phyloP scores from a whole-genome alignment of 176 grass and related monocot species.

The Carex scoparia region DNA sequence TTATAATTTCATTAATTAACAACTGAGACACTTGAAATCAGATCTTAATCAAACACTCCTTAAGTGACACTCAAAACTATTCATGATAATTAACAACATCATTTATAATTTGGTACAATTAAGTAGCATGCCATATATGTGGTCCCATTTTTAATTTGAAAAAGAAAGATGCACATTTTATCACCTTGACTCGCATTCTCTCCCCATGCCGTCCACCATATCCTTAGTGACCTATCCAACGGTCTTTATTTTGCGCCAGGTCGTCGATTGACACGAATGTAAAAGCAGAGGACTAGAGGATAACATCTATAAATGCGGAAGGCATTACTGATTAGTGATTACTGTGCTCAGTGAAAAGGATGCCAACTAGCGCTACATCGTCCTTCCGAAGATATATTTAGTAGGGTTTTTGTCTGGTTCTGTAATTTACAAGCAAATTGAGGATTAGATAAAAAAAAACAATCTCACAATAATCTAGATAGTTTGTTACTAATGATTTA shows the following conservation, averaged over 20 bases:
- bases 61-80: conserved; percentile 6
- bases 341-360: background rate
- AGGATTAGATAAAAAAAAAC: background rate
- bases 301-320: conserved; percentile 4
- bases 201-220: background rate
- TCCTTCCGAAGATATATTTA: background rate
- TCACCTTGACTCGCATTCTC: background rate
- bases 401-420: no score
- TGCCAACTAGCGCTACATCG: background rate
- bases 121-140: background rate
- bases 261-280: background rate
- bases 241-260: background rate
- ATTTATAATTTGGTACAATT: background rate
- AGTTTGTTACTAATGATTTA: background rate
- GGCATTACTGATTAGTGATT: background rate
- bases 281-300: background rate
- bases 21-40: background rate
- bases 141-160: background rate
- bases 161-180: background rate
- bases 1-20: background rate
- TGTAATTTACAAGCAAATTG: background rate
- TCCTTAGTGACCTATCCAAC: background rate
- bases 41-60: background rate
- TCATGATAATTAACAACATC: background rate
- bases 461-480: background rate